Base-by-base conservation (phyloP, 2,329 filamentous ascomycete species). In the Mariannaea elegans region DNA sequence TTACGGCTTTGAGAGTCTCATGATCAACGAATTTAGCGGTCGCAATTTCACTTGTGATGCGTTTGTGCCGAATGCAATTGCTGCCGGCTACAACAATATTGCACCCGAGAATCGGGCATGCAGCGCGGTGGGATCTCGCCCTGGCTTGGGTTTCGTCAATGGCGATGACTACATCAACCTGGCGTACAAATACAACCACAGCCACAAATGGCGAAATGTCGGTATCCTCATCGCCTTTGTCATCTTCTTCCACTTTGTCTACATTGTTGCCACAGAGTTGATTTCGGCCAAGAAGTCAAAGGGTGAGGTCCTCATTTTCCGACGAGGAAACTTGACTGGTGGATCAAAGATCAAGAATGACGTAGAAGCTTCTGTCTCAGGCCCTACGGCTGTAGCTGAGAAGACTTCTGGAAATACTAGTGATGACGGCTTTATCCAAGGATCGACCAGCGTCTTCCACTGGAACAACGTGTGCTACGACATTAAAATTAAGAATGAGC, bases 381-480 rank as follows among this genome's bases (percentile, higher is more conserved):
- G 68, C 0, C 72, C 69, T 10, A 39, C 67, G 2, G 50, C 62
- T 6, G 34, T 70, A 0, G 47, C 59, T 2, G 69, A 72, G 21
- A 72, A 69, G 62, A 32, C 39, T 5, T 48, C 42, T 3, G 36
- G 48, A 13, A 38, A 51, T 44, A 47, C 23, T 4, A 41, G 31
- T 1, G 61, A 67, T 0, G 47, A n/a, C 1, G 63, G 61, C 18
- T 53, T 56, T 32, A 71, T 73, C n/a, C 68, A 72, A n/a, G 62
- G 61, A 0, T 71, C 68, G 0, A 73, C 71, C 0, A 71, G 68
- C 9, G 61, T 90, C 56, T 92, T 92, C 77, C 87, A 89, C 66
- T 92, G 90, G 90, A 81, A 85, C 61, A 81, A 90, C 59, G 86
- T 92, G 2, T 90, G 87, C 75, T 93, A 92, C 69, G 89, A 92